Base-by-base conservation (phyloP, 352 stramenopile species). In the Globisporangium iwayamae region DNA sequence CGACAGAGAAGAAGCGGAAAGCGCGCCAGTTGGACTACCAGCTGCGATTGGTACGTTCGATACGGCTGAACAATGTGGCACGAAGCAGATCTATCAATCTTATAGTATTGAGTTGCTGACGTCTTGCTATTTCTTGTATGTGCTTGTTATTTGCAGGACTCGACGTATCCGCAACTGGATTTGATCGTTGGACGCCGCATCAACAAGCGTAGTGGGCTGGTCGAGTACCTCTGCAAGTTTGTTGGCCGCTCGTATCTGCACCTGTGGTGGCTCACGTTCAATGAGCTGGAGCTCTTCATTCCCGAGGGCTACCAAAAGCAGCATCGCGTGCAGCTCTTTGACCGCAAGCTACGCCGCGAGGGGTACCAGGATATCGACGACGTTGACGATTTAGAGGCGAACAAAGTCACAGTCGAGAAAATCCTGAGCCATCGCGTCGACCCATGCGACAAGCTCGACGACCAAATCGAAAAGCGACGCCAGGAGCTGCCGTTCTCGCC, bases 201-300 rank as follows among this genome's bases (percentile, higher is more conserved):
- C 46, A 93, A 94, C 66, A 75, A 82, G 52, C 78, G 77, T 7
- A 91, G 70, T 2, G 85, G 86, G 13, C 65, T 78, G 22, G 72
- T 87, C 28, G 87, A 96, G 66, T 96, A 96, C 48, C 62, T 95
- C 70, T 91, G 82, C 79, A 96, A 96, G 62, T 96, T 96, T 55
- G 71, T 90, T 13, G 83, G 85, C 10, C 83, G 88, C 4, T 96
- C 89, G 41, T 96, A 95, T 58, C 72, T 96, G 66, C 89, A 96
- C 56, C 62, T 95, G 51, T 93, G 85, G 57, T 96, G 89, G 89
- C 81, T 96, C 34, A 93, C 84, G 57, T 96, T 95, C 62, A 78
- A 87, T 36, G 89, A 96, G 56, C 34, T 96, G 47, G 81, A 96
- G 65, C 60, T 93, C 18, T 95, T 95, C 67, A 85, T 94, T 46